Evolutionary conservation across 2,329 filamentous ascomycete species (phyloP).

Genomic region (Microdochium bolleyi): DNA sequence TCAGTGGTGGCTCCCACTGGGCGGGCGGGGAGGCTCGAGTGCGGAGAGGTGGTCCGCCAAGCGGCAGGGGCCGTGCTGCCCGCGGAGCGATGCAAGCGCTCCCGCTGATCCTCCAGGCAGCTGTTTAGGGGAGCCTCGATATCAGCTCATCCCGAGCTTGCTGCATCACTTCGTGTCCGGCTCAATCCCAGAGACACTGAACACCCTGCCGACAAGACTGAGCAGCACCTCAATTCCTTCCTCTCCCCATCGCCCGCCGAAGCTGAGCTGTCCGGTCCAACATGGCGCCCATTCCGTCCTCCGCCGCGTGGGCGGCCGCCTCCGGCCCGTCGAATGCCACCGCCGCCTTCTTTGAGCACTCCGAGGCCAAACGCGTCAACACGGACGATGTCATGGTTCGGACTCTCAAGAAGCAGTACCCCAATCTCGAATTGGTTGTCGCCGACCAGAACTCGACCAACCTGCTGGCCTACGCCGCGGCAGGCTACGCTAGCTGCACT

Average conservation of each 20-base stretch:
- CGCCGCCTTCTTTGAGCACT: conserved; percentile 29
- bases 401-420: conserved; percentile 33
- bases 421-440: conserved; percentile 30
- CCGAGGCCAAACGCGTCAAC: conserved; percentile 28
- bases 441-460: conserved; percentile 19
- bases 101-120: not conserved
- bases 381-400: conserved; percentile 33
- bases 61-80: not conserved
- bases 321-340: conserved; percentile 6
- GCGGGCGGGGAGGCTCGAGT: too few species aligned
- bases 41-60: not conserved
- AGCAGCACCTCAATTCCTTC: not conserved
- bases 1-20: too few species aligned
- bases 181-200: not conserved
- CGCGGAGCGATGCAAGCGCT: not conserved
- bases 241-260: not conserved
- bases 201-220: not conserved
- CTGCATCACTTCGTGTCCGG: not conserved
- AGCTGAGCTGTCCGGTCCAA: not conserved
- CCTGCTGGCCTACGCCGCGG: conserved; percentile 32
- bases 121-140: not conserved
- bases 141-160: not conserved
- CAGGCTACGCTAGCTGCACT: conserved; percentile 26
- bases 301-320: not conserved
- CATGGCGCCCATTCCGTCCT: not conserved